Base-by-base conservation (phyloP, 495 filamentous ascomycete genomes). In the Chaetomium tenue region DNA sequence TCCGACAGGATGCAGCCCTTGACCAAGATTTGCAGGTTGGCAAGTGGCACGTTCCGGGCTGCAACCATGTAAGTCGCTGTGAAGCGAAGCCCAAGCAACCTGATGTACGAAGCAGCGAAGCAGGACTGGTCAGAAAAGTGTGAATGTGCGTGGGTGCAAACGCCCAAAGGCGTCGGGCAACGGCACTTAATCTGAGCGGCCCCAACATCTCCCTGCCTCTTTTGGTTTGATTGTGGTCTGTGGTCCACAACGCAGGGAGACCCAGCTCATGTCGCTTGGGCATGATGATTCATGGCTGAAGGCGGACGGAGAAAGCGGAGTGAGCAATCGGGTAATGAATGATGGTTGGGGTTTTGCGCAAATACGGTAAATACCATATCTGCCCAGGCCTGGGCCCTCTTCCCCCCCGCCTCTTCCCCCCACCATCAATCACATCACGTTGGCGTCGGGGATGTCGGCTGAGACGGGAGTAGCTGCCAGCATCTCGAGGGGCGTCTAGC, bases 1-100 rank as follows among this genome's bases (percentile, higher is more conserved):
- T 52, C 59, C 33, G 59, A 46, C 59, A 26, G 37, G 48, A 40
- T 40, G 48, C 48, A 60, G 56, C 59, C 47, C 47, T 42, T 52
- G 47, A 25, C 20, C 59, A 52, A 46, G 40, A 11, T 58, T 58
- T 37, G 20, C 55, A 26, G 55, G 55, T n/a, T 56, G 54, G 54
- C 26, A 23, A 57, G 54, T 57, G 54, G 33, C 54, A 57, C 54
- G 20, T 23, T 22, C 16, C 53, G 26, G 15, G 37, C 33, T 40
- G 54, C 53, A 56, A 40, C 53, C 53, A 47, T 20, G 44, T 47
- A 18, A 47, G n/a, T 37, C n/a, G 30, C 23, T 57, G 54, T 28
- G 54, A 42, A 57, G 30, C 54, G 39, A 18, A 58, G 54, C 54
- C 54, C 54, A 42, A 57, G 28, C 52, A 37, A 37, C 52, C 50